A percentile compares a stretch with the other conserved stretches of the same genome.
Evolutionary conservation across 768 basidiomycete species (phyloP).

Genomic region (Mycena galopus): DNA sequence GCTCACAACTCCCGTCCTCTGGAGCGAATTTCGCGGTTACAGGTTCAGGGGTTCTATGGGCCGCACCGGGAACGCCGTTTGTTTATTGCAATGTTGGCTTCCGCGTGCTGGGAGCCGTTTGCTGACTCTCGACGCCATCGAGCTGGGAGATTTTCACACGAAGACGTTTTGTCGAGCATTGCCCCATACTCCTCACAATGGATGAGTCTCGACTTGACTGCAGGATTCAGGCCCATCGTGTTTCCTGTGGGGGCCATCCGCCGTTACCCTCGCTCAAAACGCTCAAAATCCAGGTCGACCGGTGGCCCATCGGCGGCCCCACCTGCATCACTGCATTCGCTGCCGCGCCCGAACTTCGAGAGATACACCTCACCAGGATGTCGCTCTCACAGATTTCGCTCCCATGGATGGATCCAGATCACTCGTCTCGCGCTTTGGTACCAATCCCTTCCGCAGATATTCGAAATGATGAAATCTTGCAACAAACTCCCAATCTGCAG

Average conservation of each 20-base stretch:
- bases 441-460: background rate
- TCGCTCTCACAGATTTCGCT: background rate
- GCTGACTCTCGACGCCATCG: background rate
- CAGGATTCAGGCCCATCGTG: background rate
- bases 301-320: background rate
- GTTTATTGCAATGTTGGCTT: background rate
- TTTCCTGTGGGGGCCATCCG: background rate
- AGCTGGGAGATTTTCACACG: background rate
- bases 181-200: background rate
- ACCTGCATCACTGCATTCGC: background rate
- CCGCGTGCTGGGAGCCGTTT: background rate
- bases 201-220: background rate
- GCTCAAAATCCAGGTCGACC: background rate
- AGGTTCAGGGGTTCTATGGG: background rate
- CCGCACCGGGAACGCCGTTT: background rate
- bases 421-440: background rate
- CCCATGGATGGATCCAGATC: background rate
- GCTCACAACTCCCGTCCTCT: background rate
- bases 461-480: slow-evolving; percentile 1
- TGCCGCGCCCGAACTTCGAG: background rate
- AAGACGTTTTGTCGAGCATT: background rate
- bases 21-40: background rate
- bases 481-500: background rate
- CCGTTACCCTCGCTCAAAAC: background rate
- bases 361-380: background rate